Conservation (phyloP, 2,329 filamentous ascomycete species). For the Microdochium bolleyi region DNA sequence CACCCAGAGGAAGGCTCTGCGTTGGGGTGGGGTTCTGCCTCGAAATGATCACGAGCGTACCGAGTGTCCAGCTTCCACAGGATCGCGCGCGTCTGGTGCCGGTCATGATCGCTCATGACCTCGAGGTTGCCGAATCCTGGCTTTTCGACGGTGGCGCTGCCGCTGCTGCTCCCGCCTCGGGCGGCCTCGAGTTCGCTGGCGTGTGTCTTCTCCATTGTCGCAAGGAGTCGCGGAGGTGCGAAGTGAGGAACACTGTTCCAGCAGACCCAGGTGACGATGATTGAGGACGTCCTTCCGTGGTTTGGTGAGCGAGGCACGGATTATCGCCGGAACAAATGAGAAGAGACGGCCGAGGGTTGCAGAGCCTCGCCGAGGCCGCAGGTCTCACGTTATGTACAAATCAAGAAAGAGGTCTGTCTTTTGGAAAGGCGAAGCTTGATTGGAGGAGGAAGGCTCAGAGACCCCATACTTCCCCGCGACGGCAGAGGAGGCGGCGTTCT, state of each 20-base stretch:
- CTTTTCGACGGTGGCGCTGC: background rate
- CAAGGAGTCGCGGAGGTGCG: too few species aligned
- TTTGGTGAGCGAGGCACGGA: too few species aligned
- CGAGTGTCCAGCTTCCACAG: conserved; percentile 46
- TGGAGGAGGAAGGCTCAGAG: too few species aligned
- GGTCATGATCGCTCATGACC: background rate
- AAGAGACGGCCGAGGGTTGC: background rate
- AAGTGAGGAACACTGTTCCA: too few species aligned
- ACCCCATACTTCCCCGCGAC: too few species aligned
- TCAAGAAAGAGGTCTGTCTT: background rate
- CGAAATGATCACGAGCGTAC: conserved; percentile 17
- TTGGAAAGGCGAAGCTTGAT: too few species aligned
- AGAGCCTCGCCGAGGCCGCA: background rate
- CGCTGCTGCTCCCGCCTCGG: background rate
- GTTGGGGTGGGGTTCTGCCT: background rate
- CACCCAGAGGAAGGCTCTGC: too few species aligned
- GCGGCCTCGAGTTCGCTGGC: background rate
- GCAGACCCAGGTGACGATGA: too few species aligned
- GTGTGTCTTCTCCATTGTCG: background rate
- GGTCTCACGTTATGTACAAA: background rate
- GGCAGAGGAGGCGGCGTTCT: too few species aligned
- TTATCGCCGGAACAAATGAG: background rate
- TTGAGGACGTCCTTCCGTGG: too few species aligned
- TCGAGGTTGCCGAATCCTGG: background rate
- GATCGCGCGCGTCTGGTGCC: conserved; percentile 30